Evolutionary conservation across 371 early-diverging fungal genomes (phyloP).

Genomic region (Dichotomocladium elegans): DNA sequence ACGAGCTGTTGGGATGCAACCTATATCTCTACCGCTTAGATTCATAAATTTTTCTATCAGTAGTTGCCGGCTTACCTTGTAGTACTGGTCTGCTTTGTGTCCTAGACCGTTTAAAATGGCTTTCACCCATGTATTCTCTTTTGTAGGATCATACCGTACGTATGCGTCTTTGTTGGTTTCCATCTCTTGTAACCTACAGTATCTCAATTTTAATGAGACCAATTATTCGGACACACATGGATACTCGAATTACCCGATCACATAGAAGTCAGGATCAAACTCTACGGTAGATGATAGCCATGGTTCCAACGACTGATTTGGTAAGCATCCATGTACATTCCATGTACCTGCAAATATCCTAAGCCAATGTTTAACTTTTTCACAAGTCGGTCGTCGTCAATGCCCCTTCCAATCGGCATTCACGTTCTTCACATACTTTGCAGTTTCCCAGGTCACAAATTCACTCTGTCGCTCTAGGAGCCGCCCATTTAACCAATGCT

Average conservation of each 20-base stretch:
- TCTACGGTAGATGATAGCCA: conserved; percentile 57
- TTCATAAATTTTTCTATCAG: background rate
- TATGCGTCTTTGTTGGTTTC: conserved; percentile 85
- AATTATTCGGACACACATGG: background rate
- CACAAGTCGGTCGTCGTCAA: too few relatives aligned
- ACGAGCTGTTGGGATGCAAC: conserved; percentile 77
- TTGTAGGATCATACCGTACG: conserved; percentile 67
- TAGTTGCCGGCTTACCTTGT: conserved; percentile 34
- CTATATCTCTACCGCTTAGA: conserved; percentile 9
- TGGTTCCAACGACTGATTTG: conserved; percentile 50
- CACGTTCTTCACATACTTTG: conserved; percentile 32
- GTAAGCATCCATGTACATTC: conserved; percentile 85
- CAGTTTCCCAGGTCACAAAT: conserved; percentile 43
- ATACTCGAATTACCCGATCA: conserved; percentile 57
- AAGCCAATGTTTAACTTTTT: background rate
- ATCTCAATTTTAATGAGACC: background rate
- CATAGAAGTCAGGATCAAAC: conserved; percentile 65
- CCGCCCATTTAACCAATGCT: conserved; percentile 56
- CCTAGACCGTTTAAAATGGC: conserved; percentile 66
- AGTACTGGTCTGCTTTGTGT: conserved; percentile 35
- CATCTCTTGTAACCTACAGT: conserved; percentile 79
- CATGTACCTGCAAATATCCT: conserved; percentile 85
- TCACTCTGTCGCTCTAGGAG: conserved; percentile 47
- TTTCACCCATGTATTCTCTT: conserved; percentile 76
- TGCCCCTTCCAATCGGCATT: background rate